These are phyloP conservation scores for Chrysanthemum makinoi DNA, from an alignment of 129 eudicot genomes.

Conservation along the genomic window DNA sequence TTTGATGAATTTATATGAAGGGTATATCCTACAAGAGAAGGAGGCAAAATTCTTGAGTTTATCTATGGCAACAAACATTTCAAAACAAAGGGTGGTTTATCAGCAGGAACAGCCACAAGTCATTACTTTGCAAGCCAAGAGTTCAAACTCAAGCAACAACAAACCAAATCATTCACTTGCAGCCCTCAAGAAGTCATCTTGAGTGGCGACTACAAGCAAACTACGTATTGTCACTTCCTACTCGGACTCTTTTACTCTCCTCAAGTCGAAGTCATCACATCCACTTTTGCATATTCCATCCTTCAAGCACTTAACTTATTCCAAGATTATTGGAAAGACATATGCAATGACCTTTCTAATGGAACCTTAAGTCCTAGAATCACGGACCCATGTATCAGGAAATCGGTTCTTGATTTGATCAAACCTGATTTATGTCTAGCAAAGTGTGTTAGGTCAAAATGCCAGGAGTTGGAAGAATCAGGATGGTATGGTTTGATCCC, in stretches of 20 bases:
- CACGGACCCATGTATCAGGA: constrained; percentile 36
- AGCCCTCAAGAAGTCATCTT: constrained; percentile 77
- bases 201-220: constrained; percentile 67
- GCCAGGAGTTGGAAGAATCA: constrained; percentile 41
- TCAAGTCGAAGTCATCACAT: constrained; percentile 63
- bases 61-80: constrained; percentile 72
- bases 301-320: constrained; percentile 70
- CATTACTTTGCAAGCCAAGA: constrained; percentile 65
- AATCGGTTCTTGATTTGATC: constrained; percentile 38
- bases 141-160: constrained; percentile 54
- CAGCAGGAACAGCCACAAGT: constrained; percentile 80
- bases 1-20: constrained; percentile 24
- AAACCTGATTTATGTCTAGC: constrained; percentile 48
- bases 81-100: constrained; percentile 70
- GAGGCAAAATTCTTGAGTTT: constrained; percentile 72
- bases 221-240: constrained; percentile 87
- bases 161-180: constrained; percentile 60
- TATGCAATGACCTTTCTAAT: constrained; percentile 53
- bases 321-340: constrained; percentile 54
- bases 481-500: constrained; percentile 67
- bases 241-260: constrained; percentile 56
- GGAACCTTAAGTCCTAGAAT: constrained; percentile 56
- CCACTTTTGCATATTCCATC: constrained; percentile 67
- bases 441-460: constrained; percentile 25
- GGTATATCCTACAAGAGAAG: constrained; percentile 67